Evolutionary conservation across 441 rosid genomes (phyloP), one percentile per base, ranked within the genome.

Genomic region (Bruguiera hainesii): DNA sequence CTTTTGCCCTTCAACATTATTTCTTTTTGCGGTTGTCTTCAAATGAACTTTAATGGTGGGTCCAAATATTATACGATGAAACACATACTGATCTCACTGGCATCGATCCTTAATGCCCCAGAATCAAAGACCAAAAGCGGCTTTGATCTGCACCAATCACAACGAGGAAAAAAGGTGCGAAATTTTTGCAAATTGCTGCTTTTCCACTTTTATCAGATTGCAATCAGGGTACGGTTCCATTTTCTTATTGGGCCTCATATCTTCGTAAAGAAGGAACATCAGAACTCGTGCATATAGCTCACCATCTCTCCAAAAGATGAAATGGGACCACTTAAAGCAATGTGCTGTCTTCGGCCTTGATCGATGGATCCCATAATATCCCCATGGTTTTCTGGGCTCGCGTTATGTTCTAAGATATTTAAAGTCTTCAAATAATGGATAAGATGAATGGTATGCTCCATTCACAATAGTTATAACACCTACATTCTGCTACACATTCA

Each of bases 241-340:
- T 71, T 60, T 71, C 66, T 69, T n/a, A 37, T 57, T 51, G 56
- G 77, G 75, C 65, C 64, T 52, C 33, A 55, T 26, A 61, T 66
- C 46, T 58, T 56, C 21, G 20, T 51, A 77, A 66, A 73, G 78
- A 53, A 21, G 66, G 57, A 58, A 50, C 68, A 69, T 66, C 77
- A 65, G 74, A 80, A 78, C 46, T 69, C 82, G 74, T 74, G 76
- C 65, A 57, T 56, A 19, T 46, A 50, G 49, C 48, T n/a, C 60
- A 60, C 70, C 71, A 61, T 66, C 60, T 73, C 62, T 74, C 56
- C 57, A 42, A 42, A 6, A 25, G 64, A 59, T 3, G 48, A 42
- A 29, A 67, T 59, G 68, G 78, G 74, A 49, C 70, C 80, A 48
- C 25, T 48, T 4, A 21, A 15, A 19, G 51, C 49, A 67, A n/a